phyloP scores from a whole-genome alignment of 2,329 filamentous ascomycete genomes.

The Fusarium sp. region DNA sequence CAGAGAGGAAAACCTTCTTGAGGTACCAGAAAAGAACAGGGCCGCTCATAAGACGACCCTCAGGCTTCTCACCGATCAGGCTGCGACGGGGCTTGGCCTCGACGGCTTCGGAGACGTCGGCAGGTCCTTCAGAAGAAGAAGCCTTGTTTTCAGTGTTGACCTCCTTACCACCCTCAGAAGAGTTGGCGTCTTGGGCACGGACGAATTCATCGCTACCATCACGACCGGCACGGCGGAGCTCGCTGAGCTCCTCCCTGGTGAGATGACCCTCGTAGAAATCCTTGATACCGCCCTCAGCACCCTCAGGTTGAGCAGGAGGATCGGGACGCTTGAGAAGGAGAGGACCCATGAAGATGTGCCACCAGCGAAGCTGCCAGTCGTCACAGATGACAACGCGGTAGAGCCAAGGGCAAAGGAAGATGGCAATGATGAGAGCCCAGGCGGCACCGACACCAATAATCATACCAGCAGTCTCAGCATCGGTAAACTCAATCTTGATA shows the following conservation, averaged over 20 bases:
- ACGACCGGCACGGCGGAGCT: conserved; percentile 50
- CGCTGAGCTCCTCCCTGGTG: conserved; percentile 62
- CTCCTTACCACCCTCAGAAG: conserved; percentile 38
- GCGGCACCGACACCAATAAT: conserved; percentile 65
- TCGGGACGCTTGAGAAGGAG: conserved; percentile 60
- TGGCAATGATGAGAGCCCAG: conserved; percentile 58
- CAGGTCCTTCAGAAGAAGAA: conserved; percentile 4
- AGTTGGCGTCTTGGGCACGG: conserved; percentile 33
- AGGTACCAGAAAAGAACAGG: conserved; percentile 42
- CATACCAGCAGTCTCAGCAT: conserved; percentile 61
- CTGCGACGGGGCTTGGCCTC: conserved; percentile 30
- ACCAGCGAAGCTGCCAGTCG: conserved; percentile 70
- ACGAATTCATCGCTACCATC: conserved; percentile 38
- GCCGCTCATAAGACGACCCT: conserved; percentile 11
- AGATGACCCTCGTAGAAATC: conserved; percentile 68
- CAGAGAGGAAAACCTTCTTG: conserved; percentile 41
- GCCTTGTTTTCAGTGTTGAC: conserved; percentile 38
- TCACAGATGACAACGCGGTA: conserved; percentile 68
- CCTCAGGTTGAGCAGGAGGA: conserved; percentile 71
- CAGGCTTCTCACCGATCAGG: conserved; percentile 39
- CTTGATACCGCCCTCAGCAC: conserved; percentile 64
- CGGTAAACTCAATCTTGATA: conserved; percentile 52
- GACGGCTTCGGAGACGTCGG: conserved; percentile 2
- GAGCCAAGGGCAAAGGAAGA: conserved; percentile 70
- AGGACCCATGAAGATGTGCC: conserved; percentile 64